phyloP scores from a whole-genome alignment of 768 basidiomycete species.

The Pleurotus djamor region DNA sequence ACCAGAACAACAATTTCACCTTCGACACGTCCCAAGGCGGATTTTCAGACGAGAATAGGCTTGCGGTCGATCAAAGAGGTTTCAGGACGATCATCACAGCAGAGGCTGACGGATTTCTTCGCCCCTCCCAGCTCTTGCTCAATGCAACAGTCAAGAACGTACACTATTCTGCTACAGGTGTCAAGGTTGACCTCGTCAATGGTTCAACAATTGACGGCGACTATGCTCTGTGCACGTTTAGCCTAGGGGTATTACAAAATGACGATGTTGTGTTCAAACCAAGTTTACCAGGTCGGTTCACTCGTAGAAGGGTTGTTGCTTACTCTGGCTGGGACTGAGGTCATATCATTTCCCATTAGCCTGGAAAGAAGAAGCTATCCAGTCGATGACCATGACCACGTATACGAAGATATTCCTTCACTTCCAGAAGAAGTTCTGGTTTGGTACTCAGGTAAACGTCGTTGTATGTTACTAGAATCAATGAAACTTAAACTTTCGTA shows the following conservation, averaged over 20 bases:
- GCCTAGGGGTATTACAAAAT: slow-evolving; percentile 67
- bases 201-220: slow-evolving; percentile 46
- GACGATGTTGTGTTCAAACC: slow-evolving; percentile 58
- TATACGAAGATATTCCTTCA: slow-evolving; percentile 72
- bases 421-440: slow-evolving; percentile 60
- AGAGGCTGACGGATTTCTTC: slow-evolving; percentile 56
- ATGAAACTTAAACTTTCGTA: slow-evolving; percentile 12
- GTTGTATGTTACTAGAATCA: background rate
- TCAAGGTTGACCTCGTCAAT: slow-evolving; percentile 42
- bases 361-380: slow-evolving; percentile 66
- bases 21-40: slow-evolving; percentile 49
- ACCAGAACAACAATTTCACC: slow-evolving; percentile 64
- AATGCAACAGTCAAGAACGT: slow-evolving; percentile 51
- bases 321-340: too few species aligned
- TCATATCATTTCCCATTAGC: slow-evolving; percentile 7
- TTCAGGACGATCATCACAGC: slow-evolving; percentile 54
- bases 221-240: slow-evolving; percentile 67
- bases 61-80: slow-evolving; percentile 61
- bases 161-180: slow-evolving; percentile 39
- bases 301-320: too few species aligned
- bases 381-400: slow-evolving; percentile 60
- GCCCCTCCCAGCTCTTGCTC: slow-evolving; percentile 41
- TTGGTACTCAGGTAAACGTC: slow-evolving; percentile 31
- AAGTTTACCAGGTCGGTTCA: slow-evolving; percentile 35
- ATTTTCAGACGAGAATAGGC: slow-evolving; percentile 50